Conservation (phyloP, 306 rosid genomes). For the Macrotyloma uniflorum region DNA sequence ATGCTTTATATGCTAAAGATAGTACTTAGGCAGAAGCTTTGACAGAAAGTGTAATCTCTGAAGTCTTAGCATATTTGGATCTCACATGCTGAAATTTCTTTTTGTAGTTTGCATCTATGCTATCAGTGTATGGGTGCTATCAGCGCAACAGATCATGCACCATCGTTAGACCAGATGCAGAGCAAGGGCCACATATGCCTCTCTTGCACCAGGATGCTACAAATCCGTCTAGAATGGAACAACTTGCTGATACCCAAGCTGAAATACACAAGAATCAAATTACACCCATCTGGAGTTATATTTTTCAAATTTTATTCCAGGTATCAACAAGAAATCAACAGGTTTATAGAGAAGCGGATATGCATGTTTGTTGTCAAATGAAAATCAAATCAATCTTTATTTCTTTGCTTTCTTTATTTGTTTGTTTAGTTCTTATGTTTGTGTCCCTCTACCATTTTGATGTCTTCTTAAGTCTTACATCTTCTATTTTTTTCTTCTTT, state of each 20-base stretch:
- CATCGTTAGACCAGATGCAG: conserved; percentile 48
- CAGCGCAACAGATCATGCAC: conserved; percentile 43
- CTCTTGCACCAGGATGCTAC: conserved; percentile 51
- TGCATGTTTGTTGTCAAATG: background rate
- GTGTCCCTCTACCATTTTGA: conserved; percentile 5
- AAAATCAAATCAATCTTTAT: background rate
- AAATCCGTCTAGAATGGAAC: conserved; percentile 33
- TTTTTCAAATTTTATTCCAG: conserved; percentile 61
- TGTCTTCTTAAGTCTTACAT: conserved; percentile 3
- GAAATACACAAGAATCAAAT: conserved; percentile 27
- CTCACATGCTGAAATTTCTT: conserved; percentile 35
- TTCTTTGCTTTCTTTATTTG: conserved; percentile 17
- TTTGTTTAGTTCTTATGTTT: conserved; percentile 9
- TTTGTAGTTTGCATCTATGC: conserved; percentile 66
- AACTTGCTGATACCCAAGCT: conserved; percentile 29
- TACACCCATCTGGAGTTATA: conserved; percentile 43
- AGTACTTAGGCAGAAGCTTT: background rate
- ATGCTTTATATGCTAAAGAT: conserved; percentile 9
- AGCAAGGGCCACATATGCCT: conserved; percentile 58
- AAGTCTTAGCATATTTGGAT: background rate
- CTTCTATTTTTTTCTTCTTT: background rate
- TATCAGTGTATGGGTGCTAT: conserved; percentile 68
- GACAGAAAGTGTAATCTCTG: background rate
- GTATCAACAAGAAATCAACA: conserved; percentile 39
- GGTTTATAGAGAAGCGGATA: conserved; percentile 1